These are phyloP conservation scores for Coniella lustricola DNA, from an alignment of 2,329 filamentous ascomycete genomes.

Conservation along the genomic window DNA sequence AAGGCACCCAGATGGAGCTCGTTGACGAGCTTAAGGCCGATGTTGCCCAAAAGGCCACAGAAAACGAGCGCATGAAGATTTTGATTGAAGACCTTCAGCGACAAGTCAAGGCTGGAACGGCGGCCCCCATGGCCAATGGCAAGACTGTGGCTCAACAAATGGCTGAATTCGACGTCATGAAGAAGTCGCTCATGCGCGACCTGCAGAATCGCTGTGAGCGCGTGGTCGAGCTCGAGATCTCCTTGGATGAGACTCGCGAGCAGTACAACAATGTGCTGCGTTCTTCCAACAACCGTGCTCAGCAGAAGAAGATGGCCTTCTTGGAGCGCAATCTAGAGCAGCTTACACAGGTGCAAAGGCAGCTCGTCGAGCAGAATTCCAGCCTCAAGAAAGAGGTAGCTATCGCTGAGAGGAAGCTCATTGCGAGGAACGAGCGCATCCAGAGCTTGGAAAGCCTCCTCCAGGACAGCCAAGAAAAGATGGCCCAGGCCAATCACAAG, in stretches of 20 bases:
- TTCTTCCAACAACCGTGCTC: slow-evolving; percentile 93
- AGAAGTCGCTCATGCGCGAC: slow-evolving; percentile 98
- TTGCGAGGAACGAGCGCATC: slow-evolving; percentile 94
- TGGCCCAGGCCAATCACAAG: slow-evolving; percentile 96
- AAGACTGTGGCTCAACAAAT: slow-evolving; percentile 97
- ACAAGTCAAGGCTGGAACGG: slow-evolving; percentile 57
- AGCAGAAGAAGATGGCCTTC: slow-evolving; percentile 99
- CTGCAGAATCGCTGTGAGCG: slow-evolving; percentile 97
- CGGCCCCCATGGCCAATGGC: slow-evolving; percentile 62
- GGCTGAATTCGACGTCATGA: slow-evolving; percentile 98
- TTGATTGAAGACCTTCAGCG: slow-evolving; percentile 75
- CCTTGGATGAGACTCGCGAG: slow-evolving; percentile 91
- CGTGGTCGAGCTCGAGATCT: slow-evolving; percentile 96
- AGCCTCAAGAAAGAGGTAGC: slow-evolving; percentile 98
- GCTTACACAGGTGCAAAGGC: slow-evolving; percentile 91
- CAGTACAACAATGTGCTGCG: slow-evolving; percentile 98
- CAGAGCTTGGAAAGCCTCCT: slow-evolving; percentile 85
- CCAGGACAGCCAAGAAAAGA: slow-evolving; percentile 96
- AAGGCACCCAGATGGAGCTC: slow-evolving; percentile 65
- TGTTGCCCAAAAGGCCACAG: slow-evolving; percentile 67
- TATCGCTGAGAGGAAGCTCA: slow-evolving; percentile 94
- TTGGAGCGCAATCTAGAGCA: slow-evolving; percentile 96
- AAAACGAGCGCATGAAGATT: slow-evolving; percentile 73
- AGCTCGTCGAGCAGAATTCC: slow-evolving; percentile 96
- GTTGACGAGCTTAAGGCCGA: slow-evolving; percentile 72